A percentile compares a stretch with the other conserved stretches of the same genome.
These are phyloP conservation scores for Selenicereus undatus DNA, from an alignment of 148 eudicot species.

Conservation along the genomic window DNA sequence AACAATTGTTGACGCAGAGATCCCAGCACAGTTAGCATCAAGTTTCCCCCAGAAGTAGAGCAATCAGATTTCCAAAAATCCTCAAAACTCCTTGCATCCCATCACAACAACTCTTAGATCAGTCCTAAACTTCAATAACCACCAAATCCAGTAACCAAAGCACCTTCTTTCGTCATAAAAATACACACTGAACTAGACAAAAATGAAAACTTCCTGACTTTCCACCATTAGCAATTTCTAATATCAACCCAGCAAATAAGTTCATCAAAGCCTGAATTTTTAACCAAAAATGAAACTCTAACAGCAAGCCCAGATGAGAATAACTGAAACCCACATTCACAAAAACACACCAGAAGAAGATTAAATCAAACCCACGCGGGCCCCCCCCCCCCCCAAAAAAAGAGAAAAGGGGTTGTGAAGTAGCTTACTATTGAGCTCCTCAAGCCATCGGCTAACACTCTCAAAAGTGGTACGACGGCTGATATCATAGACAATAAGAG, in stretches of 20 bases:
- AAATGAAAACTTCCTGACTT: background rate
- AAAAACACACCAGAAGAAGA: background rate
- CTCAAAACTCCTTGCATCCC: background rate
- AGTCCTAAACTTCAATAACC: background rate
- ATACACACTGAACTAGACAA: background rate
- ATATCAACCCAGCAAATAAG: slow-evolving; percentile 7
- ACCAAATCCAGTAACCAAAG: background rate
- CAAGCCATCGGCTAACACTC: slow-evolving; percentile 66
- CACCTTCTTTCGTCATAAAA: slow-evolving; percentile 1
- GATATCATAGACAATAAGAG: slow-evolving; percentile 75
- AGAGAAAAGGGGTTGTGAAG: background rate
- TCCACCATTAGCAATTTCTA: background rate
- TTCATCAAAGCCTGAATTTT: background rate
- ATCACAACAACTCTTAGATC: background rate
- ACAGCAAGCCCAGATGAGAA: background rate
- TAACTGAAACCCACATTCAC: slow-evolving; percentile 17
- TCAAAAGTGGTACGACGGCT: slow-evolving; percentile 59
- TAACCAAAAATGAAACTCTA: background rate
- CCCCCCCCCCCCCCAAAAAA: background rate
- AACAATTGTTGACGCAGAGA: background rate
- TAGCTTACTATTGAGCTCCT: slow-evolving; percentile 68
- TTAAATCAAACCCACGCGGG: background rate
- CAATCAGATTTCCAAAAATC: background rate
- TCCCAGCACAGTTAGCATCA: background rate
- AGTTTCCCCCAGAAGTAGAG: background rate